A percentile compares a stretch with the other conserved stretches of the same genome.
phyloP scores from a whole-genome alignment of 1,284 basidiomycete genomes.

The Apiotrichum gracile region DNA sequence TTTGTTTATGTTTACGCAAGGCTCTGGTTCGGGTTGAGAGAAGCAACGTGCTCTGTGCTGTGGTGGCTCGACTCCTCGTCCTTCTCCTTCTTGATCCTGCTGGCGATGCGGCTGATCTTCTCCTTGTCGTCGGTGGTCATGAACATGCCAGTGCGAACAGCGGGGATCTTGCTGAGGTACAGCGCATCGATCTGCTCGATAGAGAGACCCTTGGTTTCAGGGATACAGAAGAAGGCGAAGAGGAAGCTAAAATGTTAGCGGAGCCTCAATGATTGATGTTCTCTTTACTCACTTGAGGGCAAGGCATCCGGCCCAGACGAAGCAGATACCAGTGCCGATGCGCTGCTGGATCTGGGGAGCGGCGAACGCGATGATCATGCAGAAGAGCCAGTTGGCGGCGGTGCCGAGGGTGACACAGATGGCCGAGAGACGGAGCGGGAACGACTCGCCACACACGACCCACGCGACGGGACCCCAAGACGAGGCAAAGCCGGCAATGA shows the following conservation, averaged over 20 bases:
- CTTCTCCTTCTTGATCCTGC: too few relatives aligned
- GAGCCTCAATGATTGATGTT: background rate
- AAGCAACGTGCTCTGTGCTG: too few relatives aligned
- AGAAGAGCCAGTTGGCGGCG: slow-evolving; percentile 48
- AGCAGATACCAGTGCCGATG: slow-evolving; percentile 44
- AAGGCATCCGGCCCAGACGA: slow-evolving; percentile 47
- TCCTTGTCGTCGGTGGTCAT: too few relatives aligned
- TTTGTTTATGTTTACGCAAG: too few relatives aligned
- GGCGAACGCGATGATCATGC: slow-evolving; percentile 45
- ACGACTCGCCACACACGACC: slow-evolving; percentile 48
- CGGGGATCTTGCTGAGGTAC: too few relatives aligned
- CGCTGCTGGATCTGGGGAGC: slow-evolving; percentile 42
- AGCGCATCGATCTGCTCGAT: slow-evolving; percentile 27
- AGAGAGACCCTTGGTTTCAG: slow-evolving; percentile 43
- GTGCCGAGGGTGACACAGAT: slow-evolving; percentile 47
- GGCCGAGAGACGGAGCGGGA: slow-evolving; percentile 45
- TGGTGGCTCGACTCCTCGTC: too few relatives aligned
- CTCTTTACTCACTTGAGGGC: slow-evolving; percentile 4
- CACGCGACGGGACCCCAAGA: slow-evolving; percentile 49
- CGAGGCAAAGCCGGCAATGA: slow-evolving; percentile 50
- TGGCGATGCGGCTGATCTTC: too few relatives aligned
- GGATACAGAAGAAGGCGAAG: slow-evolving; percentile 47
- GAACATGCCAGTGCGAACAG: too few relatives aligned
- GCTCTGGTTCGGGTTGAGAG: too few relatives aligned
- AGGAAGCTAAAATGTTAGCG: slow-evolving; percentile 7